Evolutionary conservation across 331 rosid species (phyloP), one percentile per base, ranked within the genome.

Genomic region (Malus hybrid): DNA sequence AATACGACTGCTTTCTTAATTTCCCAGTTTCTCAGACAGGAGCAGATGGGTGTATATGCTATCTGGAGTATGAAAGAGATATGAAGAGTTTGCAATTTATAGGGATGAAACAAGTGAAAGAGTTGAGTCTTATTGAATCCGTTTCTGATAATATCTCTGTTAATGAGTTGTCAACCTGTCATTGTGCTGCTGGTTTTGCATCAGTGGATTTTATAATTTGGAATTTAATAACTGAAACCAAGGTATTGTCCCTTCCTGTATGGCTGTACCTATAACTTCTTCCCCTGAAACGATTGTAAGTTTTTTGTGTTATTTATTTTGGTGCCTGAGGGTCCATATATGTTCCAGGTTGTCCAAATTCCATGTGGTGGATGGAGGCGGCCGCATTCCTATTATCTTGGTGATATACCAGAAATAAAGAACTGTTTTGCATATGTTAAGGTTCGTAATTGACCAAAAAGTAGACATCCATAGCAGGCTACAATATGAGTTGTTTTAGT

Each of bases 291-390:
- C 24, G 34, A 27, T 52, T 62, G 11, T 44, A 73, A 12, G 16
- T 52, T 80, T 67, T 67, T 31, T 52, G 28, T 31, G 18, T 62
- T 31, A 31, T 55, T 46, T 42, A 59, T 44, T 60, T 67, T 73
- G 82, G 55, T 75, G 6, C 77, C 82, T 76, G 60, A 76, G 31
- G 73, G 70, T 69, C n/a, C 50, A 71, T 69, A 69, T 59, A 24
- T 27, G 10, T 74, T 69, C 65, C 88, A 94, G 99, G 92, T 94
- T 76, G 75, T 92, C 82, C 90, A 80, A 83, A 84, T 94, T 67
- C 87, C 93, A 56, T 94, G 99, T 70, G 99, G 97, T 79, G 99
- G 99, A 79, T 94, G 99, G 99, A 90, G 99, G 48, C 96, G 99
- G 33, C 97, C 97, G 55, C 93, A 94, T 88, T 87, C 97, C 73